Base-by-base conservation (phyloP, 164 flowering plant species). In the Kingdonia uniflora region DNA sequence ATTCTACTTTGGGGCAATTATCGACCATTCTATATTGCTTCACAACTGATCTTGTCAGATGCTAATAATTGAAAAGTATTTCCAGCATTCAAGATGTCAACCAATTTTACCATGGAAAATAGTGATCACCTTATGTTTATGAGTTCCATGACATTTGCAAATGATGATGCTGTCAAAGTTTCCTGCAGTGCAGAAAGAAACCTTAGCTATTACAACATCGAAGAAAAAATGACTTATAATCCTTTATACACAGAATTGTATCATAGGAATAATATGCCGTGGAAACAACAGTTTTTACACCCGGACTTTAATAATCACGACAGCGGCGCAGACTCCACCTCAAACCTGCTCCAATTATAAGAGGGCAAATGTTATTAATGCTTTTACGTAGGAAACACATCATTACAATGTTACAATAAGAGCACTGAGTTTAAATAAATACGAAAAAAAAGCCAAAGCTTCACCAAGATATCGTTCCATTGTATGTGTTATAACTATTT, bases 301-400 rank as follows among this genome's bases (percentile, higher is more conserved):
- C 96, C 0, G 96, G 88, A 65, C 95, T 66, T 79, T 94, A 66
- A 89, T 15, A 62, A 94, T 64, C 19, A 80, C 90, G 57, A 90
- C 63, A 24, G 99, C 97, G 99, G 99, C 20, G 99, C 96, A 65
- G 92, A 79, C 57, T 89, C 99, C 64, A 94, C 82, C 56, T 74
- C 91, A 60, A 89, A 80, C 77, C 97, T 89, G 74, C 65, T 29
- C 35, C 35, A 4, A 29, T 20, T 47, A 17, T 10, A 14, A 6
- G 17, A 3, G n/a, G 44, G n/a, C n/a, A 5, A 41, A 41, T 41
- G 11, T 41, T 41, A 41, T 11, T 1, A 29, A 29, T 29, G 35
- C 35, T n/a, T n/a, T n/a, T n/a, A n/a, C n/a, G n/a, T n/a, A n/a
- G n/a, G n/a, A n/a, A n/a, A n/a, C n/a, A n/a, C n/a, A n/a, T n/a